A percentile compares a stretch with the other conserved stretches of the same genome.
phyloP scores from a whole-genome alignment of 768 basidiomycete species.

The Russula sp. region DNA sequence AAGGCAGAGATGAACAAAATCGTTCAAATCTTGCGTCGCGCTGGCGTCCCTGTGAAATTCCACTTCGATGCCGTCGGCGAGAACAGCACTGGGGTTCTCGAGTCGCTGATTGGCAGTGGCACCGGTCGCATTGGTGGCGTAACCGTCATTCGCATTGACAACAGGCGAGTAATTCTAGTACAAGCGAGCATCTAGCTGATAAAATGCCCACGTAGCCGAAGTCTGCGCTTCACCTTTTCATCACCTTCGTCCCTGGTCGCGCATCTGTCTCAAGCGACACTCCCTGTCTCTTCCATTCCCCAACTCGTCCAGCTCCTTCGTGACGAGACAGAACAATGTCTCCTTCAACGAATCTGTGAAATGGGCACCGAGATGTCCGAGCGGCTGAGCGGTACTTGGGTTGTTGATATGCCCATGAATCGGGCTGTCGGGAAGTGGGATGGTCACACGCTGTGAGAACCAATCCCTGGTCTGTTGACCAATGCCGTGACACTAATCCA shows the following conservation, averaged over 20 bases:
- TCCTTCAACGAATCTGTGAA: constrained; percentile 64
- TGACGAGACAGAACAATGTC: constrained; percentile 70
- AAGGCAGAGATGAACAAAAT: constrained; percentile 51
- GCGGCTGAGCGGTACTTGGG: constrained; percentile 56
- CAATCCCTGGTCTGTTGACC: not conserved
- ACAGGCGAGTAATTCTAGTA: constrained; percentile 40
- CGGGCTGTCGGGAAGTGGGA: constrained; percentile 71
- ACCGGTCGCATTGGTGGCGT: constrained; percentile 58
- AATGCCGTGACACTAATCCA: not conserved
- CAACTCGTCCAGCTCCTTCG: constrained; percentile 68
- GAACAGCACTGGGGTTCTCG: constrained; percentile 53
- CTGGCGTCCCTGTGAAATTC: constrained; percentile 51
- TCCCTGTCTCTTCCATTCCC: constrained; percentile 66
- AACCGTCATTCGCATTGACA: constrained; percentile 62
- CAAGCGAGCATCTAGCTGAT: not conserved
- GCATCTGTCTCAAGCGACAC: constrained; percentile 73
- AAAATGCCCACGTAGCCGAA: constrained; percentile 42
- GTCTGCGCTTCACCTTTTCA: constrained; percentile 65
- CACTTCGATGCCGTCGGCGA: constrained; percentile 63
- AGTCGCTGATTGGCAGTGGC: constrained; percentile 39
- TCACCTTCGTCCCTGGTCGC: constrained; percentile 75
- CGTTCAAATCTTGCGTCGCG: constrained; percentile 41
- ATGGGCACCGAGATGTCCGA: constrained; percentile 54
- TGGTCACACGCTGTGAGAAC: constrained; percentile 63
- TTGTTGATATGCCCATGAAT: constrained; percentile 65